Evolutionary conservation across 1,284 basidiomycete species (phyloP), one percentile per base, ranked within the genome.

Genomic region (Leucocoprinus gongylophorus): DNA sequence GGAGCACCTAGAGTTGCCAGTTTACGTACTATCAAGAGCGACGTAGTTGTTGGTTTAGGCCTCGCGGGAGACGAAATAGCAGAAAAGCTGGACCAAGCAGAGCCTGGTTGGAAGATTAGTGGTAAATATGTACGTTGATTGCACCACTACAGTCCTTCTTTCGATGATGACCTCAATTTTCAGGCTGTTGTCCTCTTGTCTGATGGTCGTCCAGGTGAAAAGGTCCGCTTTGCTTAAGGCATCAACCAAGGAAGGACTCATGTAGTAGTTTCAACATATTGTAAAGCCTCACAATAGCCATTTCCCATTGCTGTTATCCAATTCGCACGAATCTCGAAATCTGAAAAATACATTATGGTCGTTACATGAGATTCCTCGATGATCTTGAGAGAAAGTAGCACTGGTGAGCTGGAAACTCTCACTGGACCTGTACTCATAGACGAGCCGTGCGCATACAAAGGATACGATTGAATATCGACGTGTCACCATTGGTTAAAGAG

Each of bases 81-180:
- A 2, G 84, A 91, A 65, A 79, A 79, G 58, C 75, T 97, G 37
- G 93, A 98, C 68, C 76, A 88, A 61, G 80, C 83, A 44, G 93
- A 98, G 66, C 84, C 88, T 21, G 95, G 95, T 45, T 98, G 95
- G 95, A 95, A 94, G 74, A 97, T 98, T 65, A 91, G 88, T 47
- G 92, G 92, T 48, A 93, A 94, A 88, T 95, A 94, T 64, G 89
- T 91, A 64, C 70, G 85, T 77, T 3, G 3, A 7, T 7, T 37
- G 7, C 15, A 13, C 53, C 17, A 12, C 18, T 45, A 74, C 3
- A 8, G 23, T 3, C 32, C 46, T 26, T 33, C 37, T 12, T 37
- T 9, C 17, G 20, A 10, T 44, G 41, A 35, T 46, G 55, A 20
- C 38, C 40, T 15, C 21, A 8, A 23, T 41, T 48, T 58, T 15